Percentiles rank a stretch among this genome's conserved stretches.
Evolutionary conservation across 1,284 basidiomycete genomes (phyloP).

Genomic region (Coriolopsis trogii): DNA sequence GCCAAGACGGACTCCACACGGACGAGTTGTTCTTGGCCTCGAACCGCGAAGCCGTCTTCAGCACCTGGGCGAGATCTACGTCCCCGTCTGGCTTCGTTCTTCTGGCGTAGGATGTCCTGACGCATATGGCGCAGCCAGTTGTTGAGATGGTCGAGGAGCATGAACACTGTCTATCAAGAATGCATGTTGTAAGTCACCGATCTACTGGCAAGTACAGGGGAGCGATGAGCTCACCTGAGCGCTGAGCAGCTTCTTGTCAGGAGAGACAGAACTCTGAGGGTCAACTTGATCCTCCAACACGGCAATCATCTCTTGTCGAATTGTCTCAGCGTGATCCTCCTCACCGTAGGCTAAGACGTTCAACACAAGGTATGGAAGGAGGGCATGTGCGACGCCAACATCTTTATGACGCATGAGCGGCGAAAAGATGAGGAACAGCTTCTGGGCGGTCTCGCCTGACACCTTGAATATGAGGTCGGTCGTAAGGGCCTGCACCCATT

Average conservation of each 20-base stretch:
- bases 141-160: constrained; percentile 93
- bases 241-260: constrained; percentile 83
- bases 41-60: constrained; percentile 29
- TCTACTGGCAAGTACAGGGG: neutral
- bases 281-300: constrained; percentile 91
- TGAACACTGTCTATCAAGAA: constrained; percentile 79
- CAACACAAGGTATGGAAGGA: constrained; percentile 92
- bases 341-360: constrained; percentile 84
- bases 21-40: constrained; percentile 60
- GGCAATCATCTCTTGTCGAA: constrained; percentile 78
- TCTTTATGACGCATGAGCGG: constrained; percentile 87
- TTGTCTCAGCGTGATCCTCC: constrained; percentile 61
- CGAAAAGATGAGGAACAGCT: constrained; percentile 82
- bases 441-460: constrained; percentile 57
- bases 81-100: constrained; percentile 51
- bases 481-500: constrained; percentile 96
- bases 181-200: neutral
- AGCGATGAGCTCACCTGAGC: constrained; percentile 70
- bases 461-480: constrained; percentile 78
- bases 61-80: constrained; percentile 41
- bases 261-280: constrained; percentile 53
- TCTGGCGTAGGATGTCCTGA: constrained; percentile 56
- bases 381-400: constrained; percentile 86
- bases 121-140: constrained; percentile 82
- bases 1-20: constrained; percentile 81